Conservation (phyloP, 345 rosid species). For the Viola odorata region DNA sequence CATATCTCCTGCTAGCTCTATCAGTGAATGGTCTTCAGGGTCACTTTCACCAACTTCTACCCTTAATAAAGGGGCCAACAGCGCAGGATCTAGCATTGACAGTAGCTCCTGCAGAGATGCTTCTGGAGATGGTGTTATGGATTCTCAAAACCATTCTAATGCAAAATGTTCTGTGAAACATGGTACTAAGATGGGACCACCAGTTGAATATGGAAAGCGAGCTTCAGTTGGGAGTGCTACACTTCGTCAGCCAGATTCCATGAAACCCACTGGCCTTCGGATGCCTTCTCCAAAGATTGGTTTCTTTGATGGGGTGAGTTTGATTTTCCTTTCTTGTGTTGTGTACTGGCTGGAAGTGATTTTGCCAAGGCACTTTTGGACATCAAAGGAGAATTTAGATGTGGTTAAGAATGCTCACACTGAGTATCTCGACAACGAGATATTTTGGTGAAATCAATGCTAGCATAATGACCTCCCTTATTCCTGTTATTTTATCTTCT, state of each 20-base stretch:
- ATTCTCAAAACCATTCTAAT: constrained; percentile 23
- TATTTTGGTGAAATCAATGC: not conserved
- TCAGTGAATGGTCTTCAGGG: constrained; percentile 70
- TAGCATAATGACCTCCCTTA: constrained; percentile 4
- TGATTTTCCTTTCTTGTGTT: constrained; percentile 15
- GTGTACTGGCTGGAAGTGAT: not conserved
- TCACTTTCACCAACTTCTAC: constrained; percentile 52
- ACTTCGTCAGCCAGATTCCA: constrained; percentile 30
- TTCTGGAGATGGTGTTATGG: constrained; percentile 20
- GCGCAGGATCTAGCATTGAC: constrained; percentile 39
- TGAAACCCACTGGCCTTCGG: constrained; percentile 78
- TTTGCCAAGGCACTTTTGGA: not conserved
- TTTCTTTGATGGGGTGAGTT: constrained; percentile 92
- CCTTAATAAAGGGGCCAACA: constrained; percentile 39
- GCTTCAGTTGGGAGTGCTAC: constrained; percentile 30
- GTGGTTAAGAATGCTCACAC: not conserved
- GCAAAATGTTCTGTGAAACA: constrained; percentile 27
- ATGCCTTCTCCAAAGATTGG: constrained; percentile 95
- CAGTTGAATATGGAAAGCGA: constrained; percentile 26
- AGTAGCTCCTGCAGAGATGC: constrained; percentile 26
- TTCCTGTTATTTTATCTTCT: not conserved
- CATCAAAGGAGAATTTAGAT: not conserved
- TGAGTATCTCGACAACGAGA: not conserved
- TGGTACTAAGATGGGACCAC: constrained; percentile 24
- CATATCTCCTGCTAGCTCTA: constrained; percentile 62